These are phyloP conservation scores for Magnaporthales sp. DNA, from an alignment of 2,329 filamentous ascomycete species.

Conservation along the genomic window DNA sequence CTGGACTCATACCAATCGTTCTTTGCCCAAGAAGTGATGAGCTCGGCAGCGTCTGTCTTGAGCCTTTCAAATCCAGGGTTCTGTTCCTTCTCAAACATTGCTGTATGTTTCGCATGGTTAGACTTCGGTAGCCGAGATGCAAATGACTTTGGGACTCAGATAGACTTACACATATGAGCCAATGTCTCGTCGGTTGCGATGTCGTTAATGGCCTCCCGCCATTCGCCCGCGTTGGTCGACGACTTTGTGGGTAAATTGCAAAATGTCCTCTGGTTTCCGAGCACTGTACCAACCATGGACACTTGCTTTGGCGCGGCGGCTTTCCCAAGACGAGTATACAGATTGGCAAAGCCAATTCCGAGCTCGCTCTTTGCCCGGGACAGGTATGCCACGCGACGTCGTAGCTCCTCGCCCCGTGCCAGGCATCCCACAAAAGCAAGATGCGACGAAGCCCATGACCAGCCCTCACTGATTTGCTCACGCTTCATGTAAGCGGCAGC, in stretches of 20 bases:
- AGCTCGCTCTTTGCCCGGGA: slow-evolving; percentile 55
- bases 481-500: slow-evolving; percentile 81
- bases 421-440: slow-evolving; percentile 90
- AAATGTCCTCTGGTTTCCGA: slow-evolving; percentile 73
- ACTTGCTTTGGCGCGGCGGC: slow-evolving; percentile 42
- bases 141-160: not conserved
- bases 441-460: slow-evolving; percentile 79
- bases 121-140: not conserved
- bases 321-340: slow-evolving; percentile 77
- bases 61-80: slow-evolving; percentile 67
- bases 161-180: slow-evolving; percentile 65
- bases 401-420: slow-evolving; percentile 73
- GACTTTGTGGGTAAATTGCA: slow-evolving; percentile 64
- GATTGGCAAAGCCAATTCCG: slow-evolving; percentile 69
- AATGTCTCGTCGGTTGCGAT: slow-evolving; percentile 67
- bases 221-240: slow-evolving; percentile 37
- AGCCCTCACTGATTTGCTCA: slow-evolving; percentile 68
- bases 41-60: slow-evolving; percentile 53
- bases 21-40: slow-evolving; percentile 56
- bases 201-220: slow-evolving; percentile 70
- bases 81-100: slow-evolving; percentile 63
- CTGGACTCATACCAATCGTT: slow-evolving; percentile 60
- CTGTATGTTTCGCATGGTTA: slow-evolving; percentile 22
- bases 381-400: slow-evolving; percentile 61
- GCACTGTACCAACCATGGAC: slow-evolving; percentile 45